A percentile compares a stretch with the other conserved stretches of the same genome.
Conservation (phyloP, 1,284 basidiomycete species). For the Fomitopsis pinicola region DNA sequence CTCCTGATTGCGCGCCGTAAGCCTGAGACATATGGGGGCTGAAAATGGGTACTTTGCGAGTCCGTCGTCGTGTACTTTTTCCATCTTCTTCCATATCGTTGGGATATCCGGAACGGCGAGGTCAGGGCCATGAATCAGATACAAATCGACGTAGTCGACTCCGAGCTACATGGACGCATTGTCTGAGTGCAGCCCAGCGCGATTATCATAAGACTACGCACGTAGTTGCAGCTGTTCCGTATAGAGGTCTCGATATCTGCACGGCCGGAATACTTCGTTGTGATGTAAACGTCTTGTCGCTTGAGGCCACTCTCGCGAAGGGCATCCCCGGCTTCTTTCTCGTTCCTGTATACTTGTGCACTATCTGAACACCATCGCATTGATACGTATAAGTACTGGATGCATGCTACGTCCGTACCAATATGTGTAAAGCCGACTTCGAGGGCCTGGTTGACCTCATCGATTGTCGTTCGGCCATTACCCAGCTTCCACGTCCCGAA, state of each 20-base stretch:
- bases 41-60: slow-evolving; percentile 45
- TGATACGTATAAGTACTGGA: too few species aligned
- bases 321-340: slow-evolving; percentile 34
- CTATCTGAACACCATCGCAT: slow-evolving; percentile 16
- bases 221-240: slow-evolving; percentile 25
- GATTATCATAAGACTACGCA: background rate
- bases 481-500: slow-evolving; percentile 50
- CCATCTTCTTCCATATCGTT: slow-evolving; percentile 62
- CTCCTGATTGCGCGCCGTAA: slow-evolving; percentile 38
- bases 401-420: slow-evolving; percentile 12
- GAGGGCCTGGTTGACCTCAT: slow-evolving; percentile 27
- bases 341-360: slow-evolving; percentile 34
- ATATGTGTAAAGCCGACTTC: slow-evolving; percentile 28
- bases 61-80: slow-evolving; percentile 57
- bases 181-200: background rate
- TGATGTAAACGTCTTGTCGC: slow-evolving; percentile 34
- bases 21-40: too few species aligned
- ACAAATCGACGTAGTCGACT: slow-evolving; percentile 67
- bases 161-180: slow-evolving; percentile 43
- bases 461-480: slow-evolving; percentile 32
- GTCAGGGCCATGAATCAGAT: slow-evolving; percentile 59
- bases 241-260: slow-evolving; percentile 33
- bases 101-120: slow-evolving; percentile 43
- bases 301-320: slow-evolving; percentile 32
- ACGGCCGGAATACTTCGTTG: slow-evolving; percentile 52